Evolutionary conservation across 164 flowering plant species (phyloP).

Genomic region (Stephania cephalantha): DNA sequence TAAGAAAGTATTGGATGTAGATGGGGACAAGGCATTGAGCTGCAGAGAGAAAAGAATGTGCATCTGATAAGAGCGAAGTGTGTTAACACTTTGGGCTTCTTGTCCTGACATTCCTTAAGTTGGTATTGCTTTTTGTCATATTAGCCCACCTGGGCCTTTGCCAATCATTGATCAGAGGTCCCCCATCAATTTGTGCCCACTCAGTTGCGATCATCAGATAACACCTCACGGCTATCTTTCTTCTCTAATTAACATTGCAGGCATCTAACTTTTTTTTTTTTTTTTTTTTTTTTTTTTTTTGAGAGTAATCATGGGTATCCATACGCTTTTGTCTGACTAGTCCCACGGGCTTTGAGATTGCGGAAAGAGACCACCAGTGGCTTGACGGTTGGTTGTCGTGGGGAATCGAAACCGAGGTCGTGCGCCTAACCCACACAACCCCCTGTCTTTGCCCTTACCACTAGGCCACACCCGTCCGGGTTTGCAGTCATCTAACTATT

Average conservation of each 20-base stretch:
- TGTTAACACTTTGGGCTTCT: constrained; percentile 1
- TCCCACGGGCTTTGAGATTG: too few species aligned
- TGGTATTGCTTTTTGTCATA: constrained; percentile 12
- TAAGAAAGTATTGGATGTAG: constrained; percentile 4
- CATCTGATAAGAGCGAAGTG: constrained; percentile 5
- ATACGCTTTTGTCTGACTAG: too few species aligned
- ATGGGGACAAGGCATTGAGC: constrained; percentile 1
- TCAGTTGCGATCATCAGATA: background rate
- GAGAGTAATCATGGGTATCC: too few species aligned
- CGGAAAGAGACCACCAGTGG: too few species aligned
- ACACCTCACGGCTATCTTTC: background rate
- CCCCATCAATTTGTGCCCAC: background rate
- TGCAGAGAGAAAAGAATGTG: constrained; percentile 12
- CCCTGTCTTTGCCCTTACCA: too few species aligned
- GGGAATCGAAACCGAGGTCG: too few species aligned
- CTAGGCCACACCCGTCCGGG: too few species aligned
- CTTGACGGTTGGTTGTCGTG: too few species aligned
- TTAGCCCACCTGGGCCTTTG: constrained; percentile 1
- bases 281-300: too few species aligned
- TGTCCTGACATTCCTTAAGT: constrained; percentile 7
- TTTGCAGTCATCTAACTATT: background rate
- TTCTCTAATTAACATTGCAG: background rate
- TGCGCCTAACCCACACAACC: too few species aligned
- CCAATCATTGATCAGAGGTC: constrained; percentile 9
- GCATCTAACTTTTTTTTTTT: too few species aligned